These are phyloP conservation scores for Capsella rubella DNA, from an alignment of 441 rosid species.

Conservation along the genomic window DNA sequence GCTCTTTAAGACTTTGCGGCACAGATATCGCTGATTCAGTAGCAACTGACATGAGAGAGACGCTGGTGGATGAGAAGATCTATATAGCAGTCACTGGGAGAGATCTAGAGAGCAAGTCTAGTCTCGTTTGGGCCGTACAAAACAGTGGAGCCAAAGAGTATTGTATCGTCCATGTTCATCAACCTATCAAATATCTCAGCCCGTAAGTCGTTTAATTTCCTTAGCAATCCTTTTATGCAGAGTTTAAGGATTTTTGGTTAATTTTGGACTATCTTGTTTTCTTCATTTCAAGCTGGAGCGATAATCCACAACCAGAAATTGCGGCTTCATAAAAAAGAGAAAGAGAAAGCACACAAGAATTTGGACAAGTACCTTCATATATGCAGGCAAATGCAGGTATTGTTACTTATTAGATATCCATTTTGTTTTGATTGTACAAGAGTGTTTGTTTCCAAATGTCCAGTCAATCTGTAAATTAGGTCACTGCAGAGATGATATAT, in stretches of 20 bases:
- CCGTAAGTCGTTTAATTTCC: slow-evolving; percentile 6
- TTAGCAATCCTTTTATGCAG: not conserved
- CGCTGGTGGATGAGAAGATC: slow-evolving; percentile 60
- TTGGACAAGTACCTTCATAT: slow-evolving; percentile 60
- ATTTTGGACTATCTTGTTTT: not conserved
- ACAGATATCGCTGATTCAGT: not conserved
- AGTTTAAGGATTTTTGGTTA: slow-evolving; percentile 4
- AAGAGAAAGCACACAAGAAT: slow-evolving; percentile 53
- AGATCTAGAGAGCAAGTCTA: slow-evolving; percentile 54
- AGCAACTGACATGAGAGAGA: slow-evolving; percentile 12
- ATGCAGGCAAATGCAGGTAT: slow-evolving; percentile 67
- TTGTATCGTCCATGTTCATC: slow-evolving; percentile 68
- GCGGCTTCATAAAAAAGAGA: not conserved
- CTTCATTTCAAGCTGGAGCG: slow-evolving; percentile 15
- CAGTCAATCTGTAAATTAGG: slow-evolving; percentile 46
- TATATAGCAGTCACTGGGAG: slow-evolving; percentile 70
- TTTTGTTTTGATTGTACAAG: not conserved
- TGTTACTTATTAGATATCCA: slow-evolving; percentile 8
- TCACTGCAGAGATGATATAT: slow-evolving; percentile 61
- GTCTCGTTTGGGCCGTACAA: slow-evolving; percentile 71
- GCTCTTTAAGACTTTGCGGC: slow-evolving; percentile 31
- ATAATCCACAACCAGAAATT: slow-evolving; percentile 9
- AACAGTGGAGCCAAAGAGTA: slow-evolving; percentile 65
- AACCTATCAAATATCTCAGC: slow-evolving; percentile 48
- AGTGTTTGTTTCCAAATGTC: not conserved